Evolutionary conservation across 768 basidiomycete species (phyloP), one percentile per base, ranked within the genome.

Genomic region (Arthromyces matolae): DNA sequence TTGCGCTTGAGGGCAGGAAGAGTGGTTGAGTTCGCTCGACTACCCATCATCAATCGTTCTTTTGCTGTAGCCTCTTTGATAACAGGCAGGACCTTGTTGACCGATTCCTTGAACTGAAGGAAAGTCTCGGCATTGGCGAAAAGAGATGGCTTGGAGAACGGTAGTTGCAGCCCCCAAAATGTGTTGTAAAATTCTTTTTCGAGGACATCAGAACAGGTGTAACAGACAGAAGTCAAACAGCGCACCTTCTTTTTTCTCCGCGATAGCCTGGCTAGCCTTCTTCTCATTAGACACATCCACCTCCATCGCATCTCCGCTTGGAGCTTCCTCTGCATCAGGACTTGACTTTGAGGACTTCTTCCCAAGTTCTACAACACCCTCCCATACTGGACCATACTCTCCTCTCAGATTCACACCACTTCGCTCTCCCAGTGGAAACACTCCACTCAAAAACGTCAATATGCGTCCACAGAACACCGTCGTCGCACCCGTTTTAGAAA

Each of bases 381-480:
- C 84, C 89, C 88, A 89, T 19, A 73, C 69, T 8, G 88, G 82
- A 0, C 90, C 83, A 62, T 86, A 91, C 67, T 94, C 89, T 48
- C 93, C 93, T 25, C 93, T 73, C 53, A 95, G 66, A 64, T 96
- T 96, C 27, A 95, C 93, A 25, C 93, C 91, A 62, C 90, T 93
- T 41, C 91, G 72, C 64, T 95, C 93, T 2, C 89, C 88, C 8
- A 96, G 66, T 5, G 90, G 88, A 61, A 93, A 95, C 2, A 91
- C 89, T 2, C 79, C 80, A 50, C 86, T 89, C 41, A 95, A 69
- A 64, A 94, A 93, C 1, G 86, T 86, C 62, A 93, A 71, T 60
- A 96, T 94, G 1, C 91, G 80, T 4, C 93, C 93, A 57, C 88
- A 90, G 65, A 96, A 91, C 55, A 86, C 80, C 18, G 90, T 91